Percentiles rank a stretch among this genome's conserved stretches.
Conservation (phyloP, 352 stramenopile genomes). For the Globisporangium nodosum region DNA sequence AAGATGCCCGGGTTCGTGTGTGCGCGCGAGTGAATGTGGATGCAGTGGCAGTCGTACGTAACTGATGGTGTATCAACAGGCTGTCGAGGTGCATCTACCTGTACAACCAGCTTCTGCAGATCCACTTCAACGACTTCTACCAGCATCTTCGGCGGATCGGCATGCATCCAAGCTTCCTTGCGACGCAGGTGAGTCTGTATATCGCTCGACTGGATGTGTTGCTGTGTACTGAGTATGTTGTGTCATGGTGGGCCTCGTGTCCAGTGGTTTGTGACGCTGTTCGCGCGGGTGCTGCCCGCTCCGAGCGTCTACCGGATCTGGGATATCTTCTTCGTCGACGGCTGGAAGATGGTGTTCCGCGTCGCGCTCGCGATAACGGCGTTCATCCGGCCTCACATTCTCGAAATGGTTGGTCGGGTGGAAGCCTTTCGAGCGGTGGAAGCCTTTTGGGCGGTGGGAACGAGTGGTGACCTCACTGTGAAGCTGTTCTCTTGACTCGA, state of each 20-base stretch:
- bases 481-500: neutral
- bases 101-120: constrained; percentile 64
- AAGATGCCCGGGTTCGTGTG: constrained; percentile 67
- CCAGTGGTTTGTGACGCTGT: constrained; percentile 86
- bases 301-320: constrained; percentile 52
- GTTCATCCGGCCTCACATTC: constrained; percentile 44
- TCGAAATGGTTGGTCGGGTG: constrained; percentile 41
- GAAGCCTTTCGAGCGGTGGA: neutral
- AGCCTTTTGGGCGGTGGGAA: neutral
- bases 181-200: constrained; percentile 46
- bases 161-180: constrained; percentile 76
- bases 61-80: constrained; percentile 10
- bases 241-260: neutral
- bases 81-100: constrained; percentile 70
- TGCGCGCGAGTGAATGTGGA: neutral
- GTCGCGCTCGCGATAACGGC: constrained; percentile 61
- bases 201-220: neutral
- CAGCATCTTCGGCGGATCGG: constrained; percentile 66
- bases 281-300: constrained; percentile 48
- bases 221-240: neutral
- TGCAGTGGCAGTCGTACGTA: neutral
- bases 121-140: constrained; percentile 63
- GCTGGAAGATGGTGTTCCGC: constrained; percentile 73
- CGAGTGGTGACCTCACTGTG: neutral
- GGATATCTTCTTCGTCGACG: constrained; percentile 71